These are phyloP conservation scores for Trichoderma arundinaceum DNA, from an alignment of 2,329 filamentous ascomycete genomes.

Conservation along the genomic window DNA sequence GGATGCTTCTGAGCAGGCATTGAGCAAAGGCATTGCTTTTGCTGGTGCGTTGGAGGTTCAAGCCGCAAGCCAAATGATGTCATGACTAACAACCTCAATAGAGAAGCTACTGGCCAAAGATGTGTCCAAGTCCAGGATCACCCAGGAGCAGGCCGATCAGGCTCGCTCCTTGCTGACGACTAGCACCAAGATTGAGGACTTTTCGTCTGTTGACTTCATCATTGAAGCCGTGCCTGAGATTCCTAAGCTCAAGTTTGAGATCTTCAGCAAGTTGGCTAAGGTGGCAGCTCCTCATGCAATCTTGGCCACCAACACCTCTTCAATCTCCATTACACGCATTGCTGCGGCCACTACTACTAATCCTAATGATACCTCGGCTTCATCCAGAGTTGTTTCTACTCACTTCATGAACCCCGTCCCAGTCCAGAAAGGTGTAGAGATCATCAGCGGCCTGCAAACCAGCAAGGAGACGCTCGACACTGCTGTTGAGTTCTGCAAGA, in stretches of 20 bases:
- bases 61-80: background rate
- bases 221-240: conserved; percentile 98
- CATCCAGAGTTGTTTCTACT: conserved; percentile 88
- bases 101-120: conserved; percentile 95
- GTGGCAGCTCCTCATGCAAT: conserved; percentile 85
- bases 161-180: conserved; percentile 72
- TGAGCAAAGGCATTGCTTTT: conserved; percentile 89
- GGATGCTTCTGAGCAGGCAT: conserved; percentile 80
- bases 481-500: conserved; percentile 82
- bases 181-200: conserved; percentile 75
- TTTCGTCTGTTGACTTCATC: conserved; percentile 89
- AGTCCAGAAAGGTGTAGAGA: conserved; percentile 95
- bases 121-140: conserved; percentile 84
- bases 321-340: conserved; percentile 95
- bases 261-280: conserved; percentile 82
- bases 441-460: conserved; percentile 93
- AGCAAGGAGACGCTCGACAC: conserved; percentile 80
- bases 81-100: conserved; percentile 43
- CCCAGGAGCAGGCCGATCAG: conserved; percentile 77
- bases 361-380: conserved; percentile 78
- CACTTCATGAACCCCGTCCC: conserved; percentile 99
- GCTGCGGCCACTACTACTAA: conserved; percentile 82
- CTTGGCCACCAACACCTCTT: conserved; percentile 97
- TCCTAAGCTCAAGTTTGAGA: conserved; percentile 80
- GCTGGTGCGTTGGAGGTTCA: conserved; percentile 63